A percentile compares a stretch with the other conserved stretches of the same genome.
Evolutionary conservation across 2,329 filamentous ascomycete genomes (phyloP).

Genomic region (Scedosporium aurantiacum): DNA sequence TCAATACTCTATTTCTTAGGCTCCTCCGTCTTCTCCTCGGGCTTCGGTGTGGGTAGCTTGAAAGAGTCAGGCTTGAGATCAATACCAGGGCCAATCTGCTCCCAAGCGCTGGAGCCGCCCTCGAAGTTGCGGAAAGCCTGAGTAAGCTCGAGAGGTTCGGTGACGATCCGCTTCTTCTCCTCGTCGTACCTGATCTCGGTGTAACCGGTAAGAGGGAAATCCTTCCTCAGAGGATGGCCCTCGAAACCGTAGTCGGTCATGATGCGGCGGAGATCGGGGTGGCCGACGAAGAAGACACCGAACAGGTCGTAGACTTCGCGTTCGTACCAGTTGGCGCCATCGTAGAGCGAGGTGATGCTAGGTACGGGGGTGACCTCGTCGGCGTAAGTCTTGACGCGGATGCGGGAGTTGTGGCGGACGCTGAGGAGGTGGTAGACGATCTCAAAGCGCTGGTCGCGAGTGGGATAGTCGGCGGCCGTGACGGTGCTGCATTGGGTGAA

Average conservation of each 20-base stretch:
- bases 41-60: slow-evolving; percentile 91
- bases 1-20: slow-evolving; percentile 65
- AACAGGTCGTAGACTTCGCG: slow-evolving; percentile 96
- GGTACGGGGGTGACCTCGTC: slow-evolving; percentile 92
- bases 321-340: slow-evolving; percentile 98
- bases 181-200: slow-evolving; percentile 97
- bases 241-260: slow-evolving; percentile 99
- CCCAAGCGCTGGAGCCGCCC: slow-evolving; percentile 65
- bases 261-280: slow-evolving; percentile 91
- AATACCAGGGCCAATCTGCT: slow-evolving; percentile 55
- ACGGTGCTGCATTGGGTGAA: slow-evolving; percentile 90
- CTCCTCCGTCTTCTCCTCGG: slow-evolving; percentile 83
- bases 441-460: slow-evolving; percentile 90
- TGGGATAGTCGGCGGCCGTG: slow-evolving; percentile 92
- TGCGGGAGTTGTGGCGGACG: slow-evolving; percentile 90
- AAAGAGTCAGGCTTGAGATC: slow-evolving; percentile 78
- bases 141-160: slow-evolving; percentile 92
- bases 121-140: slow-evolving; percentile 99
- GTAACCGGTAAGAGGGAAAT: slow-evolving; percentile 96
- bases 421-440: slow-evolving; percentile 96
- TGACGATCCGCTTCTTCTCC: slow-evolving; percentile 99
- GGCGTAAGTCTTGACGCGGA: slow-evolving; percentile 97
- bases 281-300: slow-evolving; percentile 89
- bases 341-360: slow-evolving; percentile 73
- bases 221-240: slow-evolving; percentile 91